These are phyloP conservation scores for Alternaria conjuncta DNA, from an alignment of 2,329 filamentous ascomycete genomes.

Conservation along the genomic window DNA sequence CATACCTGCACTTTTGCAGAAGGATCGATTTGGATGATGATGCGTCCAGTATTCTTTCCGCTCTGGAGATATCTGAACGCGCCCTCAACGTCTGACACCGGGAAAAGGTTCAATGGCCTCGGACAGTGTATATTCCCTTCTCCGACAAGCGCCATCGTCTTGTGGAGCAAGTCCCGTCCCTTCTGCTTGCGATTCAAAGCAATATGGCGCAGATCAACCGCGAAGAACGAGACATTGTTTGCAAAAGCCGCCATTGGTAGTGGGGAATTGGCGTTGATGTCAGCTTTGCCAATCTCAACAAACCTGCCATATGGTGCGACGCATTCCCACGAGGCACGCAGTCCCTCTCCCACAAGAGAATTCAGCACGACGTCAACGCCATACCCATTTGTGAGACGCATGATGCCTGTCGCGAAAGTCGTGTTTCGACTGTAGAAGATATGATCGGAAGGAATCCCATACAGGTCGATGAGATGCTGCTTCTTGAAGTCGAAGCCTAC, in stretches of 20 bases:
- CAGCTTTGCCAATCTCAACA: constrained; percentile 26
- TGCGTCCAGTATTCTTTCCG: background rate
- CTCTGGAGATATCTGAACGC: background rate
- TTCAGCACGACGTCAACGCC: constrained; percentile 48
- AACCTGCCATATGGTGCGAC: constrained; percentile 42
- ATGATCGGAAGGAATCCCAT: constrained; percentile 26
- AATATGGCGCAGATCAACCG: background rate
- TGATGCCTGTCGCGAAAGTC: constrained; percentile 1
- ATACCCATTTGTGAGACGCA: constrained; percentile 15
- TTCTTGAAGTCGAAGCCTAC: constrained; percentile 28
- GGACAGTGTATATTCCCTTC: background rate
- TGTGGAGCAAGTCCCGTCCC: background rate
- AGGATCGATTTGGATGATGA: background rate
- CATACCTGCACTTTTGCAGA: background rate
- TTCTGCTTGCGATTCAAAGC: constrained; percentile 12
- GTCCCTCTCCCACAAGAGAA: constrained; percentile 28
- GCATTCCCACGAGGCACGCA: constrained; percentile 46
- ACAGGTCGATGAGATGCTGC: constrained; percentile 20
- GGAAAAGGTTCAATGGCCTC: background rate
- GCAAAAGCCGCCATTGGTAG: constrained; percentile 16
- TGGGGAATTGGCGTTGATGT: constrained; percentile 4
- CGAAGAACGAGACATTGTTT: background rate
- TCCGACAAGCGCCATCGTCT: background rate
- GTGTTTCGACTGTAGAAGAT: constrained; percentile 44
- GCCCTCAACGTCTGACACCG: background rate